Base-by-base conservation (phyloP, 495 filamentous ascomycete genomes). In the Bryoglossum gracile region DNA sequence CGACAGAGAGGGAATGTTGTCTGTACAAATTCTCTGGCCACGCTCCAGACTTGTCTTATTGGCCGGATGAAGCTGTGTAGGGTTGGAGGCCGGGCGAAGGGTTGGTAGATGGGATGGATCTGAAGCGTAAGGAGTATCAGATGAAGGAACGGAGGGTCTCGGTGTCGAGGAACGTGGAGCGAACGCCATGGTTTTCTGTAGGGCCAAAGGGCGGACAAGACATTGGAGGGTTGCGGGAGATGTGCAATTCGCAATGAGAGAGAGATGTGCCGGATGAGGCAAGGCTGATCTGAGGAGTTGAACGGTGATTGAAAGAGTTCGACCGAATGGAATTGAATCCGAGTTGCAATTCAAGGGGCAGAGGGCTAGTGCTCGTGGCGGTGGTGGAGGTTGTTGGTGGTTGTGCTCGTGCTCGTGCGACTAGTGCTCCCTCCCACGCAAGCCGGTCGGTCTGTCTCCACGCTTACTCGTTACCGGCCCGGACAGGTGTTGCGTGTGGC, bases 41-140 rank as follows among this genome's bases (percentile, higher is more conserved):
- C 21, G 17, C n/a, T 21, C 44, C 13, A 13, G 17, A 10, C 18
- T 36, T 14, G 30, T n/a, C 30, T 23, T 43, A 32, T 34, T 51
- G 50, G 50, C n/a, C 37, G 32, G 37, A 23, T 35, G 38, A 35
- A 32, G 23, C 11, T 30, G 26, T 30, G 39, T 4, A 6, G n/a
- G n/a, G n/a, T n/a, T n/a, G n/a, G n/a, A n/a, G n/a, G n/a, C n/a
- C n/a, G n/a, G n/a, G n/a, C n/a, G n/a, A n/a, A n/a, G n/a, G n/a
- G 43, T 28, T 10, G 19, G 13, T 34, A 56, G 48, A 46, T 53
- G 41, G 34, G 57, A 60, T 51, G 50, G 18, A 32, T 50, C 25
- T 41, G 57, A 54, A 48, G 53, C 57, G 50, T 51, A 41, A 30
- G 46, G 33, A 44, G 53, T 56, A 24, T 60, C 53, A 60, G 53